Evolutionary conservation across 352 stramenopile species (phyloP).

Genomic region (Phytophthora colocasiae): DNA sequence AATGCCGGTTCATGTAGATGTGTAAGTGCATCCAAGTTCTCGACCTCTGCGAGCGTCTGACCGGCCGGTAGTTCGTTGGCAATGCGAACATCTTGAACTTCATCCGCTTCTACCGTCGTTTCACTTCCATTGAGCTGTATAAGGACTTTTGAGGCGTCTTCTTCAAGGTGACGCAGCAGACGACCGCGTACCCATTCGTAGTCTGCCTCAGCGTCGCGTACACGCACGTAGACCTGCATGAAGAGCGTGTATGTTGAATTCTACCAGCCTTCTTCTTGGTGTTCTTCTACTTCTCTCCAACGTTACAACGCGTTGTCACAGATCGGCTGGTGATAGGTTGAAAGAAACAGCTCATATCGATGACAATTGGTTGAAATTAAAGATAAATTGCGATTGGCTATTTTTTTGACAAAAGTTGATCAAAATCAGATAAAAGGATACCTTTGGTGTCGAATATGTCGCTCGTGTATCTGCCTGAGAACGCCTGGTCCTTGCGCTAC

Average conservation of each 20-base stretch:
- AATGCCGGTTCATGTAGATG: slow-evolving; percentile 86
- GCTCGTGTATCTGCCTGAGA: slow-evolving; percentile 79
- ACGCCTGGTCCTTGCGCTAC: slow-evolving; percentile 74
- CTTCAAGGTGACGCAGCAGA: slow-evolving; percentile 47
- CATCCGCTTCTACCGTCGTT: slow-evolving; percentile 51
- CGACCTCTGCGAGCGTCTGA: slow-evolving; percentile 59
- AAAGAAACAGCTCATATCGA: too few species aligned
- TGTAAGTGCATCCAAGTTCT: slow-evolving; percentile 76
- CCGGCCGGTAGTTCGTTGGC: slow-evolving; percentile 48
- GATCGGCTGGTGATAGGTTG: slow-evolving; percentile 20
- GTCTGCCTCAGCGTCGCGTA: slow-evolving; percentile 26
- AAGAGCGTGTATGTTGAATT: not conserved
- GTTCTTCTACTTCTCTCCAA: slow-evolving; percentile 28
- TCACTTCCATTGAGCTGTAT: slow-evolving; percentile 55
- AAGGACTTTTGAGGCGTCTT: slow-evolving; percentile 35
- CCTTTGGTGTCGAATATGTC: slow-evolving; percentile 46
- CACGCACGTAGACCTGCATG: slow-evolving; percentile 73
- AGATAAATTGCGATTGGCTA: not conserved
- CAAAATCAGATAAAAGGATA: not conserved
- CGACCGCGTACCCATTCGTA: slow-evolving; percentile 61
- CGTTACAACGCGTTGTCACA: slow-evolving; percentile 35
- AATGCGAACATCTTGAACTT: slow-evolving; percentile 57
- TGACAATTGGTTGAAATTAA: slow-evolving; percentile 8
- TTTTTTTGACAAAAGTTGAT: slow-evolving; percentile 23
- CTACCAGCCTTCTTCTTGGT: slow-evolving; percentile 20